Evolutionary conservation across 441 rosid genomes (phyloP).

Genomic region (Pelargonium fulgidum): DNA sequence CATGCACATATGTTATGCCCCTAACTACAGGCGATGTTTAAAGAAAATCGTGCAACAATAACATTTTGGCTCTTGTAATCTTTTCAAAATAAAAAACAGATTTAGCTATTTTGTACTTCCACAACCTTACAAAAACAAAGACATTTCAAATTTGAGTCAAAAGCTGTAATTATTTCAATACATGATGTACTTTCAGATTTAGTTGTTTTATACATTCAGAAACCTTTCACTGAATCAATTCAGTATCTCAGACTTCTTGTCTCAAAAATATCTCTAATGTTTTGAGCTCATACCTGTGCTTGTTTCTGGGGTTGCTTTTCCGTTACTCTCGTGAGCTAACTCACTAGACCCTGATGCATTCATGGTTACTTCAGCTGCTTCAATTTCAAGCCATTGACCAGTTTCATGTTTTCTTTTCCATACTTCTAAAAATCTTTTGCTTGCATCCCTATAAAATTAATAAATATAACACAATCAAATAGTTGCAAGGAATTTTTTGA

Average conservation of each 20-base stretch:
- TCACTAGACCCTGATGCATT: conserved; percentile 56
- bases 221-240: no score
- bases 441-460: conserved; percentile 71
- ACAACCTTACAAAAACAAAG: background rate
- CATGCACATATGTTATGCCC: conserved; percentile 3
- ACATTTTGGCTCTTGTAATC: conserved; percentile 1
- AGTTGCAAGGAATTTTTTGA: background rate
- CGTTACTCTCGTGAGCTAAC: conserved; percentile 42
- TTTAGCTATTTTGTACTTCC: background rate
- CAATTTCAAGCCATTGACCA: conserved; percentile 90
- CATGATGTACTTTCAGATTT: background rate
- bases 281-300: conserved; percentile 32
- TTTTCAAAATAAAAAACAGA: background rate
- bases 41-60: background rate
- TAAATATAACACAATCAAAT: conserved; percentile 21
- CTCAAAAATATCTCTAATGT: conserved; percentile 7
- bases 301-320: conserved; percentile 36
- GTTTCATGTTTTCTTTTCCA: conserved; percentile 96
- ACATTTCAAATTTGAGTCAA: background rate
- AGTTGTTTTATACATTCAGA: no score
- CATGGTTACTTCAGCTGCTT: conserved; percentile 58
- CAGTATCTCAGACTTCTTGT: background rate
- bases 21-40: background rate
- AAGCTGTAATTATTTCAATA: background rate
- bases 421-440: conserved; percentile 58